Percentiles rank a stretch among this genome's conserved stretches.
phyloP scores from a whole-genome alignment of 2,329 filamentous ascomycete species.

The Fusarium dlaminii region DNA sequence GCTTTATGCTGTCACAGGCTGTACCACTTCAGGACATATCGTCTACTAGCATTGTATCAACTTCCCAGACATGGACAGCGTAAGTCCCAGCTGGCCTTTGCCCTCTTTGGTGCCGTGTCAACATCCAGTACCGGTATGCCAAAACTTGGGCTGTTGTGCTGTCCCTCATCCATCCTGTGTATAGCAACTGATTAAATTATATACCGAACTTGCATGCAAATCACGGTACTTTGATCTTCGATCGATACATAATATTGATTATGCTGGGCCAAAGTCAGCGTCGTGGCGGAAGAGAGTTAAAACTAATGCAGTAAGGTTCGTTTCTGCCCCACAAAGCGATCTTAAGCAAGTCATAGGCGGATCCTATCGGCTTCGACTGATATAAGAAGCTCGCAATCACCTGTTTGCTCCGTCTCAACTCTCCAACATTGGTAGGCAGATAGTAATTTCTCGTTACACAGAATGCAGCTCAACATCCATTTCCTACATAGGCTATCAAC shows the following conservation, averaged over 20 bases:
- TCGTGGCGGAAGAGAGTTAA: neutral
- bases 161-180: no score
- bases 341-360: constrained; percentile 1
- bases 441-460: neutral
- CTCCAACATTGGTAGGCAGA: neutral
- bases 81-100: neutral
- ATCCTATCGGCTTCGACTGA: neutral
- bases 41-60: neutral
- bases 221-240: neutral
- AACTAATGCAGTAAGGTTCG: constrained; percentile 1
- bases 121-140: neutral
- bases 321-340: constrained; percentile 4
- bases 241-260: neutral
- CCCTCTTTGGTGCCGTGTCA: neutral
- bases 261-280: neutral
- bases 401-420: neutral
- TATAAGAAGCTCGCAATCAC: constrained; percentile 21
- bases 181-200: neutral
- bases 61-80: neutral
- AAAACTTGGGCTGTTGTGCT: neutral
- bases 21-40: neutral
- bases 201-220: neutral
- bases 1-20: no score
- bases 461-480: neutral
- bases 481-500: neutral